phyloP scores from a whole-genome alignment of 1,284 basidiomycete species.

The Cryptococcus amylolentus region DNA sequence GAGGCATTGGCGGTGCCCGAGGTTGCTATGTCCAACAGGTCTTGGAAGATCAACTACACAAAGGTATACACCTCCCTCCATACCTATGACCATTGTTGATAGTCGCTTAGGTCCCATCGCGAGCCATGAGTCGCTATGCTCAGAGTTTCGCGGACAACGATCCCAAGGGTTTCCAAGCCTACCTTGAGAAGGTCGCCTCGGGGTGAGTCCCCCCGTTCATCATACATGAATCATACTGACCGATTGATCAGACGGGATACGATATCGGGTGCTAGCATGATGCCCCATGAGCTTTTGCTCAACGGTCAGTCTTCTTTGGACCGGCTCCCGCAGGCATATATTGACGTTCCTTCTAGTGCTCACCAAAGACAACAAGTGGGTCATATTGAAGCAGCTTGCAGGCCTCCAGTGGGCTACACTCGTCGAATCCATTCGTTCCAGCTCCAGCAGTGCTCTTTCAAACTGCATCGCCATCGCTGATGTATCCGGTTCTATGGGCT shows the following conservation, averaged over 20 bases:
- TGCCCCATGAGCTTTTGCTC: constrained; percentile 29
- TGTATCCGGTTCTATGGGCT: constrained; percentile 68
- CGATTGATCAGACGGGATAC: constrained; percentile 3
- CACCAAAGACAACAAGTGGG: constrained; percentile 1
- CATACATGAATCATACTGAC: constrained; percentile 1
- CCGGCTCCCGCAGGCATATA: too few relatives aligned
- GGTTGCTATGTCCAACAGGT: constrained; percentile 55
- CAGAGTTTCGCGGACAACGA: constrained; percentile 59
- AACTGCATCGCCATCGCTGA: constrained; percentile 68
- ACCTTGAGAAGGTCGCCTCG: constrained; percentile 57
- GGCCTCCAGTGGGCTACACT: constrained; percentile 66
- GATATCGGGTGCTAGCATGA: constrained; percentile 27
- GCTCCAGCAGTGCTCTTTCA: constrained; percentile 54
- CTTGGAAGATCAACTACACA: constrained; percentile 55
- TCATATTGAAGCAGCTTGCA: constrained; percentile 49
- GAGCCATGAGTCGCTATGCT: constrained; percentile 61
- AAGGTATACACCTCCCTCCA: constrained; percentile 47
- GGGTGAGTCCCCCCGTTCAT: constrained; percentile 40
- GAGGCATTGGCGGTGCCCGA: constrained; percentile 55
- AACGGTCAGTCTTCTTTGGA: constrained; percentile 15
- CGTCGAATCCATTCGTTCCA: constrained; percentile 55
- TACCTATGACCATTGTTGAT: background rate
- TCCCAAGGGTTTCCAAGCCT: constrained; percentile 57
- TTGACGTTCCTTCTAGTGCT: background rate
- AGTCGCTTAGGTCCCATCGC: constrained; percentile 55